Percentiles rank a stretch among this genome's conserved stretches.
These are phyloP conservation scores for Ophiostoma montium DNA, from an alignment of 2,329 filamentous ascomycete species.

Conservation along the genomic window DNA sequence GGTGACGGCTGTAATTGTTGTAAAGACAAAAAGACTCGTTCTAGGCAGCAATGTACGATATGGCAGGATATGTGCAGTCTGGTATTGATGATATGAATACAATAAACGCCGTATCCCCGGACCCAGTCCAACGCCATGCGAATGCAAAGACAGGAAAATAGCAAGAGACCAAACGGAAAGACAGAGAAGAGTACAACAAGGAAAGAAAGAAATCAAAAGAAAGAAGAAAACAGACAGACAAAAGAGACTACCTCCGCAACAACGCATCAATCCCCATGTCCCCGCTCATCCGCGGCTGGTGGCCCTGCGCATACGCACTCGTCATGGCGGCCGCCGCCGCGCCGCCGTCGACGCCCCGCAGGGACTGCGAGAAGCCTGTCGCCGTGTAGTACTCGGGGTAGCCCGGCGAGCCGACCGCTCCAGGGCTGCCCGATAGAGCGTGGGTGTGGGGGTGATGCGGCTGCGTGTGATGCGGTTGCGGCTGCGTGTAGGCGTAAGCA, in stretches of 20 bases:
- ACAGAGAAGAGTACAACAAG: background rate
- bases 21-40: too few species aligned
- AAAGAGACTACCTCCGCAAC: too few species aligned
- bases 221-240: background rate
- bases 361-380: slow-evolving; percentile 37
- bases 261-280: background rate
- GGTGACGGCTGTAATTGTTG: too few species aligned
- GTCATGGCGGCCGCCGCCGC: slow-evolving; percentile 12
- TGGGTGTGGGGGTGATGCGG: slow-evolving; percentile 8
- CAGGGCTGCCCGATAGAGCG: slow-evolving; percentile 12
- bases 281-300: slow-evolving; percentile 22
- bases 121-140: too few species aligned
- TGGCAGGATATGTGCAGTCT: too few species aligned
- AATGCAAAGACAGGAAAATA: too few species aligned
- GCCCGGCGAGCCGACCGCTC: slow-evolving; percentile 4
- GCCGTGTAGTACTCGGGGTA: slow-evolving; percentile 16
- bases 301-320: slow-evolving; percentile 38
- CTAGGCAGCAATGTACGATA: too few species aligned
- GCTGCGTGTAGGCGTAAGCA: background rate
- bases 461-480: background rate
- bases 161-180: too few species aligned
- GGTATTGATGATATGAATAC: too few species aligned
- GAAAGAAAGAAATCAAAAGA: background rate
- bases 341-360: slow-evolving; percentile 16
- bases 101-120: too few species aligned